phyloP scores from a whole-genome alignment of 2,329 filamentous ascomycete species.

The Thermomyces lanuginosus region DNA sequence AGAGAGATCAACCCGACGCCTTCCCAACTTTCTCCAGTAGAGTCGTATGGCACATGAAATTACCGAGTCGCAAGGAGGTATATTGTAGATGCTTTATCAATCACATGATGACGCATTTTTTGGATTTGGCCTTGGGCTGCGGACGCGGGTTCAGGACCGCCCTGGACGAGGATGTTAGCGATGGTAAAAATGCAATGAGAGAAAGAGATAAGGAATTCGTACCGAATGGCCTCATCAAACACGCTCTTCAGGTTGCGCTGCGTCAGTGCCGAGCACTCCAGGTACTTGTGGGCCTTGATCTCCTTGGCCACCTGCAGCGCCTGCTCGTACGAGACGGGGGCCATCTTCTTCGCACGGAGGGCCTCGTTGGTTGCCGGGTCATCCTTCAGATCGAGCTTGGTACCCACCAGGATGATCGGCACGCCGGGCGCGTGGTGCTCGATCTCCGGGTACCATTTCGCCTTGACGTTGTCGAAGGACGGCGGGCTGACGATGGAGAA shows the following conservation, averaged over 20 bases:
- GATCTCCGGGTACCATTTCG: conserved; percentile 98
- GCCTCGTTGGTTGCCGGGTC: conserved; percentile 67
- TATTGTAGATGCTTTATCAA: conserved; percentile 4
- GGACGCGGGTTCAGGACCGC: conserved; percentile 35
- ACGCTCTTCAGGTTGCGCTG: conserved; percentile 97
- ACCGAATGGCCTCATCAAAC: conserved; percentile 98
- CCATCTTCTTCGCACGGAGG: conserved; percentile 83
- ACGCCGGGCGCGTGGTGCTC: conserved; percentile 91
- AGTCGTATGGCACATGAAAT: conserved; percentile 2
- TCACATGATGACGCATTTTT: conserved; percentile 32
- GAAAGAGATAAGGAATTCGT: conserved; percentile 20
- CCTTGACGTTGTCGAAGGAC: conserved; percentile 97
- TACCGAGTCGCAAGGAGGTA: neutral
- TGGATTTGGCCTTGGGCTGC: conserved; percentile 29
- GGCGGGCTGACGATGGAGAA: conserved; percentile 97
- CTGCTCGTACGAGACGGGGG: conserved; percentile 89
- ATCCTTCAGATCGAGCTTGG: conserved; percentile 89
- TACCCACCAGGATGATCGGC: conserved; percentile 91
- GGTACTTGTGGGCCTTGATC: conserved; percentile 90
- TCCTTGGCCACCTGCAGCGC: conserved; percentile 79
- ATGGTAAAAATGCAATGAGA: neutral
- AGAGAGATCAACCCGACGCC: too few species aligned
- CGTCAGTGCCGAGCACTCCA: conserved; percentile 93
- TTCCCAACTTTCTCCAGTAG: neutral
- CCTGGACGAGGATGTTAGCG: conserved; percentile 12